A percentile compares a stretch with the other conserved stretches of the same genome.
Evolutionary conservation across 306 rosid species (phyloP).

Genomic region (Cucurbita pepo): DNA sequence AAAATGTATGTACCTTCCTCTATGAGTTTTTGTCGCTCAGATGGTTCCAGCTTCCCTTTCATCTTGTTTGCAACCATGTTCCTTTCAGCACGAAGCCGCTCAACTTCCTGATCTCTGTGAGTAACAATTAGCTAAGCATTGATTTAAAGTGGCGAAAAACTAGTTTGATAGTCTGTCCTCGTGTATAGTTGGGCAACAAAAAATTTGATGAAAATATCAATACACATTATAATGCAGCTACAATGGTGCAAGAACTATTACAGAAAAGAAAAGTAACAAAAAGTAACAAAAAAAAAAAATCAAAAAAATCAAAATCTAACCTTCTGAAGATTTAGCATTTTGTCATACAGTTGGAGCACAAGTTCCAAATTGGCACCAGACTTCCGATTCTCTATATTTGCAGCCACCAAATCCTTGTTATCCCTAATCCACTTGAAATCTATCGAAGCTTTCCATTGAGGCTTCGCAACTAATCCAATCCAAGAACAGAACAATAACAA

Average conservation of each 20-base stretch:
- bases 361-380: slow-evolving; percentile 69
- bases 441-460: slow-evolving; percentile 79
- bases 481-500: background rate
- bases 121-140: slow-evolving; percentile 51
- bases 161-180: background rate
- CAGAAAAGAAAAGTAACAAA: background rate
- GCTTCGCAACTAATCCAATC: slow-evolving; percentile 30
- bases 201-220: background rate
- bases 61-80: slow-evolving; percentile 81
- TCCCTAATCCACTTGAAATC: slow-evolving; percentile 96
- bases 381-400: slow-evolving; percentile 53
- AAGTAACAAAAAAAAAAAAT: background rate
- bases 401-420: slow-evolving; percentile 63
- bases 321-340: slow-evolving; percentile 66
- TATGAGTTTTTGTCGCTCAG: slow-evolving; percentile 61
- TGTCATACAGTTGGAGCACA: slow-evolving; percentile 60
- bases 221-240: background rate
- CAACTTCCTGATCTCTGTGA: slow-evolving; percentile 96
- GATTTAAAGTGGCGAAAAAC: slow-evolving; percentile 11
- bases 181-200: background rate
- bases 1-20: slow-evolving; percentile 52
- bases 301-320: slow-evolving; percentile 22
- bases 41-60: slow-evolving; percentile 78
- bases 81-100: slow-evolving; percentile 83
- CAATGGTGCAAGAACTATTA: background rate